These are phyloP conservation scores for Kluyveromyces siamensis DNA, from an alignment of 805 yeast genomes.

Conservation along the genomic window DNA sequence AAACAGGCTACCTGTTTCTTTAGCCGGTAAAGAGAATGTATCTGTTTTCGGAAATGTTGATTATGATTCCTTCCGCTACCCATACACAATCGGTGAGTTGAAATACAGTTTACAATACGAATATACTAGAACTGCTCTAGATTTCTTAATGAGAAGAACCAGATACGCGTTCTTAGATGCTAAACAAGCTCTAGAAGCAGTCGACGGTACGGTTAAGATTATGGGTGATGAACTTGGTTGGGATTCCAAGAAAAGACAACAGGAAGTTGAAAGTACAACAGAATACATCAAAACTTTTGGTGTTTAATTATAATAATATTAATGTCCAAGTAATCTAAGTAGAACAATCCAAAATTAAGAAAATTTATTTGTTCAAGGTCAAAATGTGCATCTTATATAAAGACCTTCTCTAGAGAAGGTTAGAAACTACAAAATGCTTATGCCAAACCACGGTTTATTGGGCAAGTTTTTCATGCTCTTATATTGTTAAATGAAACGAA, in stretches of 20 bases:
- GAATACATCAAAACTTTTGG: slow-evolving; percentile 61
- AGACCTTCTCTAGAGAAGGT: no score
- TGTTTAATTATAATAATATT: slow-evolving; percentile 11
- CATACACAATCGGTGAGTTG: slow-evolving; percentile 87
- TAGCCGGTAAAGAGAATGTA: slow-evolving; percentile 35
- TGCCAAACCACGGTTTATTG: no score
- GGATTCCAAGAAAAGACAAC: slow-evolving; percentile 50
- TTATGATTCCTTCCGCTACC: slow-evolving; percentile 49
- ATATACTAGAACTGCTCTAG: slow-evolving; percentile 80
- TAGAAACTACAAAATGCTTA: no score
- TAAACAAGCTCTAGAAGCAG: slow-evolving; percentile 67
- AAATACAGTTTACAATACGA: slow-evolving; percentile 74
- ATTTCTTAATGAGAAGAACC: slow-evolving; percentile 87
- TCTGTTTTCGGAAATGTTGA: slow-evolving; percentile 14
- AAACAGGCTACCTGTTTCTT: slow-evolving; percentile 58
- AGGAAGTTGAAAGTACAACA: slow-evolving; percentile 40
- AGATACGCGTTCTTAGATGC: slow-evolving; percentile 89
- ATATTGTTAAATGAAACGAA: no score
- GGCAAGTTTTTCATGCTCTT: no score
- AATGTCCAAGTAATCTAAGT: background rate
- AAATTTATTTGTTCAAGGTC: background rate
- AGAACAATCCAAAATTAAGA: background rate
- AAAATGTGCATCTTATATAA: background rate
- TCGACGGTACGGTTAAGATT: slow-evolving; percentile 76
- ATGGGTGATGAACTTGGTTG: slow-evolving; percentile 77